A percentile compares a stretch with the other conserved stretches of the same genome.
phyloP scores from a whole-genome alignment of 176 grass and related monocot genomes.

The Olyra latifolia region DNA sequence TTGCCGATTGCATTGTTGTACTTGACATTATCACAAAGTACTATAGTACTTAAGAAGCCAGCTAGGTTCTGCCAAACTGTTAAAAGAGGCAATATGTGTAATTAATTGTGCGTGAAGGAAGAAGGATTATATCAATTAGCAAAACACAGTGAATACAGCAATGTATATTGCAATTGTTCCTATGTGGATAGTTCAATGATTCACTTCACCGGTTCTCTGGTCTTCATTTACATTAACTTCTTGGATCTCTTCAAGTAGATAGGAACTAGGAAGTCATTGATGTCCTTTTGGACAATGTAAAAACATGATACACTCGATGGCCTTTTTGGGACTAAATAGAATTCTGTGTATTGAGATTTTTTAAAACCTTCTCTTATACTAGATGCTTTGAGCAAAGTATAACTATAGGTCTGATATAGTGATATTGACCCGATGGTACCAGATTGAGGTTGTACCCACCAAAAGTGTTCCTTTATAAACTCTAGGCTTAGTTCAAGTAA shows the following conservation, averaged over 20 bases:
- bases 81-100: background rate
- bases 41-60: background rate
- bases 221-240: background rate
- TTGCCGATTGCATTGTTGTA: background rate
- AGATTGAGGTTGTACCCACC: background rate
- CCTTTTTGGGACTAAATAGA: constrained; percentile 1
- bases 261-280: background rate
- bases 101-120: background rate
- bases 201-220: background rate
- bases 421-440: background rate
- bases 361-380: background rate
- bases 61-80: background rate
- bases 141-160: background rate
- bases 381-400: background rate
- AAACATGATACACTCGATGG: background rate
- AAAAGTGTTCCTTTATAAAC: background rate
- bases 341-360: background rate
- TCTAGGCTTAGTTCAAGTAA: background rate
- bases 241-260: background rate
- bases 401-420: background rate
- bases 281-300: background rate
- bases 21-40: background rate
- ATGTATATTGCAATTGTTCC: background rate
- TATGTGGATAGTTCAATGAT: background rate
- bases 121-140: background rate